Evolutionary conservation across 2,329 filamentous ascomycete genomes (phyloP), one percentile per base, ranked within the genome.

Genomic region (Decorospora gaudefroyi): DNA sequence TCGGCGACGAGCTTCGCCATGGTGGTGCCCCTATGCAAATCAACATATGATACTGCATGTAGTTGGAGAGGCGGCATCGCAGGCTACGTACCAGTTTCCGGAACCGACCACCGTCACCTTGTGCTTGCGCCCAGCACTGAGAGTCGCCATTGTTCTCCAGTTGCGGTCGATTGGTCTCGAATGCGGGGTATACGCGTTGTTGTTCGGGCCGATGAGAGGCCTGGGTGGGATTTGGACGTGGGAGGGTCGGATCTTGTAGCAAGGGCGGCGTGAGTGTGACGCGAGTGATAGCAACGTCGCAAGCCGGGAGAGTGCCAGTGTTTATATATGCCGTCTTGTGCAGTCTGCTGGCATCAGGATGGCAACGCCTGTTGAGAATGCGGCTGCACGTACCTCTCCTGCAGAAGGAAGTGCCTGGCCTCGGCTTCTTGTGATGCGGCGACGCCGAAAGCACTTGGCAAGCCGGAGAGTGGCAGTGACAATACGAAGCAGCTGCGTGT

Each of bases 1-100:
- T 99, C 92, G 59, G 91, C 91, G 38, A 96, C 82, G 51, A 99
- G 95, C 76, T 99, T 99, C 69, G 91, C 85, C 73, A 99, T 96
- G 47, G 93, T 95, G 49, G 90, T 96, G 62, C 93, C 93, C 91
- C 88, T 93, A 49, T n/a, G 12, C 2, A 19, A 28, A 32, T 62
- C 35, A 62, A 53, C 21, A 21, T 34, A 17, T 17, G 23, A 8
- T 19, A 28, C 21, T 12, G n/a, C 21, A n/a, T 16, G 25, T 18
- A 18, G n/a, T 17, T 22, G 18, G 23, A 35, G 41, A 17, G 19
- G 16, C 15, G n/a, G n/a, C n/a, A n/a, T n/a, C n/a, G 28, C 16
- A 32, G 30, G 17, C 15, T 32, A 57, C 78, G 50, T 77, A 92
- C 90, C 93, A 99, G 74, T 99, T 99, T 64, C 93, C 93, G 38